Conservation (phyloP, 805 yeast species). For the Lachancea thermotolerans region DNA sequence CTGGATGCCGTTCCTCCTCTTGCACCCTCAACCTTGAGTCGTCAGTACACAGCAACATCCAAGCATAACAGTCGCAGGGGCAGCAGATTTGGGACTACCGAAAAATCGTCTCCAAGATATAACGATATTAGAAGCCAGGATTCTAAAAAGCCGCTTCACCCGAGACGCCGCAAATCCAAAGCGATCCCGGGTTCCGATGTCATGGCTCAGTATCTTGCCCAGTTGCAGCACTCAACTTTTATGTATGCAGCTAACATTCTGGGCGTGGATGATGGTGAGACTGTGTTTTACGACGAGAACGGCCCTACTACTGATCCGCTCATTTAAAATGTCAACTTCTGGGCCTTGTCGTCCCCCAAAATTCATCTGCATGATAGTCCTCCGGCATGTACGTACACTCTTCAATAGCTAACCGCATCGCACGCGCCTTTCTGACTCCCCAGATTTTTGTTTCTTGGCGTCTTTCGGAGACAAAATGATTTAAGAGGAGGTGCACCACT, state of each 20-base stretch:
- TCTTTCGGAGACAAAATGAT: no score
- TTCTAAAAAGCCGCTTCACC: constrained; percentile 2
- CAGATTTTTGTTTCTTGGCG: no score
- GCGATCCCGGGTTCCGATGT: constrained; percentile 58
- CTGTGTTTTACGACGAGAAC: constrained; percentile 17
- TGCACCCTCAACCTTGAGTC: constrained; percentile 22
- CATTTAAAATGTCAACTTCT: not conserved
- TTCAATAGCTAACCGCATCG: no score
- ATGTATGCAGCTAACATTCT: constrained; percentile 48
- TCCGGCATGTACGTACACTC: no score
- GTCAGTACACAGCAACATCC: constrained; percentile 12
- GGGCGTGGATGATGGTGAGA: constrained; percentile 38
- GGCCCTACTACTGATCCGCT: constrained; percentile 1
- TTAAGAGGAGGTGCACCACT: no score
- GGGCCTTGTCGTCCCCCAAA: not conserved
- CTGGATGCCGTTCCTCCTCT: constrained; percentile 21
- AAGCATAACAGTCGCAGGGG: constrained; percentile 6
- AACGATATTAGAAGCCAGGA: constrained; percentile 1
- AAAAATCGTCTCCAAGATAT: not conserved
- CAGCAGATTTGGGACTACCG: not conserved
- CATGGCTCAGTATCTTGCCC: constrained; percentile 74
- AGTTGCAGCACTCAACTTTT: constrained; percentile 55
- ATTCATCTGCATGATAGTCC: not conserved
- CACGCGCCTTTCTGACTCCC: no score
- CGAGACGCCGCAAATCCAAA: constrained; percentile 8